Base-by-base conservation (phyloP, 208 protist species). In the Leishmania amazonensis region DNA sequence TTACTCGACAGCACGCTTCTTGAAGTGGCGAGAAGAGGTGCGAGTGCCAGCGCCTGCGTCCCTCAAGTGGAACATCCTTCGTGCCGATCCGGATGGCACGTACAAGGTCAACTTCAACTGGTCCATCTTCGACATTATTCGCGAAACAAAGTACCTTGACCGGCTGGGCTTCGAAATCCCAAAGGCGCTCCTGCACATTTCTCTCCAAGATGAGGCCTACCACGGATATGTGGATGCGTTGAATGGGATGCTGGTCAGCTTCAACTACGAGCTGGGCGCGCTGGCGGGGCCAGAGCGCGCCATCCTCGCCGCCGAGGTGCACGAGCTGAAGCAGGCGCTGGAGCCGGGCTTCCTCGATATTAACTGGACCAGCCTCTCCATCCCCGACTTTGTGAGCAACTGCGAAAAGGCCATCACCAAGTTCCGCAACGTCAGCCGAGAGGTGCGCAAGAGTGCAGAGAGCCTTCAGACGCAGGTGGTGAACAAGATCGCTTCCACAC, bases 331-430 rank as follows among this genome's bases (percentile, higher is more conserved):
- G 83, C 75, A 83, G 67, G 88, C 95, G 21, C 85, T 99, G 17
- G 88, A 98, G 78, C 97, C 98, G n/a, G 98, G 98, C 42, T 94
- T 99, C 79, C 84, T 89, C 53, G 94, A 99, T 81, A 96, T 99
- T 80, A 99, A 99, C 94, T 99, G 99, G 99, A 99, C 99, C 53
- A 99, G 98, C 70, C 93, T 99, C 13, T 99, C 98, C 76, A 99
- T 99, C 77, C 88, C 93, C 21, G 98, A 99, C 81, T 99, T 99
- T 88, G 95, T 99, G 62, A 82, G 84, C 67, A 92, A 85, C 68
- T 99, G 97, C 83, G 96, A 97, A 51, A 85, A 93, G 62, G 97
- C 94, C 71, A 99, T 99, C 89, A 97, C 92, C 53, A 97, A 99
- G 81, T 99, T 99, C 85, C 94, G 98, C 65, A 96, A 99, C 76